Conservation (phyloP, 768 basidiomycete genomes). For the Pleurotus ostreatus region DNA sequence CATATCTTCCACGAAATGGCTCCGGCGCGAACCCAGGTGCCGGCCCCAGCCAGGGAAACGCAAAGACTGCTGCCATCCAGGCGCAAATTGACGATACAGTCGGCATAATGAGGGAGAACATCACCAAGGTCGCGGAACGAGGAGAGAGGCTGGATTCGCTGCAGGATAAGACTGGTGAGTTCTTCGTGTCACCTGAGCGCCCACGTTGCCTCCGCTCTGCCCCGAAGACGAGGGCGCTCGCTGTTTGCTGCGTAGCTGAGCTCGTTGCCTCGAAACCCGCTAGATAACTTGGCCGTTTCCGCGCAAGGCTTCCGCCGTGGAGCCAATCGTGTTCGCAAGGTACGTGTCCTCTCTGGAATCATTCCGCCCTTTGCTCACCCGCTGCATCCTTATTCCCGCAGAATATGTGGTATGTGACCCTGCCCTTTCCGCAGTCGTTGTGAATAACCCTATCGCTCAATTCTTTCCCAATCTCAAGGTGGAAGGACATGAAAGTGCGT, state of each 20-base stretch:
- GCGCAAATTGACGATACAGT: conserved; percentile 97
- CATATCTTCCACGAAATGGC: conserved; percentile 89
- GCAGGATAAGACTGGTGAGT: conserved; percentile 96
- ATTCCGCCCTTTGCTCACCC: neutral
- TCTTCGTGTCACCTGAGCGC: conserved; percentile 6
- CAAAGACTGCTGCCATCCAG: conserved; percentile 94
- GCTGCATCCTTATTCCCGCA: conserved; percentile 22
- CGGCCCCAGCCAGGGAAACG: conserved; percentile 45
- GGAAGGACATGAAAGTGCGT: conserved; percentile 95
- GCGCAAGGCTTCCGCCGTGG: conserved; percentile 99
- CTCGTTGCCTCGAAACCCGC: neutral
- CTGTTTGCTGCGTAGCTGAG: neutral
- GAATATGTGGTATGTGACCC: conserved; percentile 78
- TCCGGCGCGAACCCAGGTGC: conserved; percentile 48
- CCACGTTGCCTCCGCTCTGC: conserved; percentile 4
- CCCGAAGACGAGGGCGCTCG: neutral
- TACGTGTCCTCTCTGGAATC: conserved; percentile 32
- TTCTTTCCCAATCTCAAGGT: conserved; percentile 43
- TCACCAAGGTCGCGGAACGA: conserved; percentile 91
- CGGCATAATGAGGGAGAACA: conserved; percentile 97
- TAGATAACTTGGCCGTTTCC: conserved; percentile 94
- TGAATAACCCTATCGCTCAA: neutral
- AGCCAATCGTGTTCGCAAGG: conserved; percentile 96
- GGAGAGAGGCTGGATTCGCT: conserved; percentile 91
- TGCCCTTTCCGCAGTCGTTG: conserved; percentile 1